Evolutionary conservation across 345 rosid species (phyloP).

Genomic region (Draba incana): DNA sequence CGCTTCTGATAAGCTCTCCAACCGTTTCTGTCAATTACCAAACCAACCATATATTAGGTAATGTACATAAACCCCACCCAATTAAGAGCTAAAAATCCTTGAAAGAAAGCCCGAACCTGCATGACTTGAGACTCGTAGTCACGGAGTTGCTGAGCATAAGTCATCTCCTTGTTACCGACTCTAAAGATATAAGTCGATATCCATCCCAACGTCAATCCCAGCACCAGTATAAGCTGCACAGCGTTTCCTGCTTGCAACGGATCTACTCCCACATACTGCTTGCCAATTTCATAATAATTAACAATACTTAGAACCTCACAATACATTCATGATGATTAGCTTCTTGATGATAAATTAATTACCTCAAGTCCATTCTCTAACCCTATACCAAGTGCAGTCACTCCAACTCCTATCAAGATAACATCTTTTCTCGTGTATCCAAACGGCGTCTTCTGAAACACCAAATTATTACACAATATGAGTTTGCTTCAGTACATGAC

Average conservation of each 20-base stretch:
- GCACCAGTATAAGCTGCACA: constrained; percentile 77
- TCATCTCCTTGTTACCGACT: constrained; percentile 98
- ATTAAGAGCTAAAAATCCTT: constrained; percentile 1
- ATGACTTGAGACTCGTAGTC: constrained; percentile 93
- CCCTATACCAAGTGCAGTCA: constrained; percentile 72
- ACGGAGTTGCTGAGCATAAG: constrained; percentile 89
- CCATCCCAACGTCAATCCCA: constrained; percentile 95
- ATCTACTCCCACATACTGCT: constrained; percentile 83
- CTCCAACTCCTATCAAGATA: constrained; percentile 81
- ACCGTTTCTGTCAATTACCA: constrained; percentile 64
- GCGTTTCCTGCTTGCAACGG: constrained; percentile 91
- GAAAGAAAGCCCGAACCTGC: constrained; percentile 55
- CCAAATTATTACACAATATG: constrained; percentile 14
- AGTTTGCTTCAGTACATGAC: constrained; percentile 2
- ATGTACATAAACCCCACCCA: constrained; percentile 1
- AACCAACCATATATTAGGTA: constrained; percentile 20
- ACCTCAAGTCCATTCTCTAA: constrained; percentile 96
- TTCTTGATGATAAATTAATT: constrained; percentile 17
- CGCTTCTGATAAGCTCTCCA: constrained; percentile 88
- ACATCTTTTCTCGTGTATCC: constrained; percentile 95
- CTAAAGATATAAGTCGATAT: constrained; percentile 87
- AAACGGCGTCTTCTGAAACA: constrained; percentile 70
- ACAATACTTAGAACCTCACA: not conserved
- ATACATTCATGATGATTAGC: not conserved
- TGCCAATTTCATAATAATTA: constrained; percentile 17